Percentiles rank a stretch among this genome's conserved stretches.
These are phyloP conservation scores for Cystofilobasidium capitatum DNA, from an alignment of 768 basidiomycete genomes.

Conservation along the genomic window DNA sequence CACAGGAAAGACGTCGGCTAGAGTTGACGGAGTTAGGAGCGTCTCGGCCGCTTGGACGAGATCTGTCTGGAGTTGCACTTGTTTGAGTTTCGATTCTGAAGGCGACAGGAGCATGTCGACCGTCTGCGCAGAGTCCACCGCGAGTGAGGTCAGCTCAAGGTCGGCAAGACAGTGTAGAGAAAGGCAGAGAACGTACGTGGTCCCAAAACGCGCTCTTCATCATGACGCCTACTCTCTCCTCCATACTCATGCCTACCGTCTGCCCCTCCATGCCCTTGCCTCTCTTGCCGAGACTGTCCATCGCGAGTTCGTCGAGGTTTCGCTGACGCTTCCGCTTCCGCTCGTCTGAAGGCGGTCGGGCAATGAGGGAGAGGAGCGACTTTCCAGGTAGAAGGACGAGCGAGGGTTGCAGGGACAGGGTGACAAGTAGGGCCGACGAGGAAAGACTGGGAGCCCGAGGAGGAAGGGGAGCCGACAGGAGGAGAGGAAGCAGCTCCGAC, in stretches of 20 bases:
- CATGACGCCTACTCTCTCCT: conserved; percentile 17
- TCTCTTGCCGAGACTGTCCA: not conserved
- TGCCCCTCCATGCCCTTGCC: not conserved
- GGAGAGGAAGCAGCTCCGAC: not conserved
- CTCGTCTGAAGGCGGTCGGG: not conserved
- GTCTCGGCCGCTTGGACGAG: not conserved
- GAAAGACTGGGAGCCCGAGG: not conserved
- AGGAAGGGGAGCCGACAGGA: not conserved
- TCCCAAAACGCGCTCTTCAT: conserved; percentile 24
- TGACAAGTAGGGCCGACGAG: conserved; percentile 8
- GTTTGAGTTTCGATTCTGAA: not conserved
- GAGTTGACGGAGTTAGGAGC: not conserved
- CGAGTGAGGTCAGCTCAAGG: not conserved
- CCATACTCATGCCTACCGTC: not conserved
- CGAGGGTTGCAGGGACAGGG: conserved; percentile 12
- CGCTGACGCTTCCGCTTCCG: conserved; percentile 16
- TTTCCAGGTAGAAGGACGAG: conserved; percentile 22
- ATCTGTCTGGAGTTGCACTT: conserved; percentile 8
- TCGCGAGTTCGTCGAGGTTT: not conserved
- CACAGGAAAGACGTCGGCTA: conserved; percentile 5
- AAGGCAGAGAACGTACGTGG: not conserved
- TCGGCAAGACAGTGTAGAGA: not conserved
- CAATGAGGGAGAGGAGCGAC: conserved; percentile 7
- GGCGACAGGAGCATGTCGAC: conserved; percentile 8
- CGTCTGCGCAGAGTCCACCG: not conserved